phyloP scores from a whole-genome alignment of 441 rosid genomes.

The Hura crepitans region DNA sequence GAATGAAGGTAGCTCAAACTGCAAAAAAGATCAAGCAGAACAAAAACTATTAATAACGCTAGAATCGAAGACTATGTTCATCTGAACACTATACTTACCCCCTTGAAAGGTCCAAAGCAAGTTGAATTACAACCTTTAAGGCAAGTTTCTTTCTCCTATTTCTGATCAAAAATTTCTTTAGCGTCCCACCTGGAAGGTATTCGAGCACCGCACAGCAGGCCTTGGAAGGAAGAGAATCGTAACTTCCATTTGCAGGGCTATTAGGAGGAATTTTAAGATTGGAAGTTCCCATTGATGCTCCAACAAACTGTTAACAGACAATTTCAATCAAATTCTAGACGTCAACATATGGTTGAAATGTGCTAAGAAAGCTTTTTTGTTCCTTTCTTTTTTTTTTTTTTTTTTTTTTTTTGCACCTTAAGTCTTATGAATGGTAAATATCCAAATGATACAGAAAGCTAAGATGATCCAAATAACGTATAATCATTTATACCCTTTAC shows the following conservation, averaged over 20 bases:
- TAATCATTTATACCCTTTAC: too few relatives aligned
- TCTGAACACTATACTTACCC: conserved; percentile 42
- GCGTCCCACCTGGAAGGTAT: conserved; percentile 71
- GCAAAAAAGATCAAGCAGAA: conserved; percentile 25
- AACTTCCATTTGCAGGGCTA: conserved; percentile 26
- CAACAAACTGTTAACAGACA: conserved; percentile 46
- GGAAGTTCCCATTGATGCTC: conserved; percentile 83
- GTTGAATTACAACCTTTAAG: conserved; percentile 64
- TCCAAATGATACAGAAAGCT: not conserved
- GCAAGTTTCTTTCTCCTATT: conserved; percentile 73
- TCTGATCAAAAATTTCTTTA: conserved; percentile 58
- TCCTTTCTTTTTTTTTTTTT: too few relatives aligned
- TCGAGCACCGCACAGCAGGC: conserved; percentile 86
- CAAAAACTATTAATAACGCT: not conserved
- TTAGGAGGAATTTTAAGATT: conserved; percentile 62
- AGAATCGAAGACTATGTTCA: not conserved
- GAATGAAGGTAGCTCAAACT: conserved; percentile 81
- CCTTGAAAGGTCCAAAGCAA: conserved; percentile 75
- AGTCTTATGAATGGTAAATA: not conserved
- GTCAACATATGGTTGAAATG: not conserved
- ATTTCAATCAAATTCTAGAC: not conserved
- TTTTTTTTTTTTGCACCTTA: too few relatives aligned
- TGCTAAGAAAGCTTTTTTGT: not conserved
- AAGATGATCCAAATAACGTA: too few relatives aligned
- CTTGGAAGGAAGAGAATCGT: conserved; percentile 43